Base-by-base conservation (phyloP, 768 basidiomycete species). In the Butyriboletus loyo region DNA sequence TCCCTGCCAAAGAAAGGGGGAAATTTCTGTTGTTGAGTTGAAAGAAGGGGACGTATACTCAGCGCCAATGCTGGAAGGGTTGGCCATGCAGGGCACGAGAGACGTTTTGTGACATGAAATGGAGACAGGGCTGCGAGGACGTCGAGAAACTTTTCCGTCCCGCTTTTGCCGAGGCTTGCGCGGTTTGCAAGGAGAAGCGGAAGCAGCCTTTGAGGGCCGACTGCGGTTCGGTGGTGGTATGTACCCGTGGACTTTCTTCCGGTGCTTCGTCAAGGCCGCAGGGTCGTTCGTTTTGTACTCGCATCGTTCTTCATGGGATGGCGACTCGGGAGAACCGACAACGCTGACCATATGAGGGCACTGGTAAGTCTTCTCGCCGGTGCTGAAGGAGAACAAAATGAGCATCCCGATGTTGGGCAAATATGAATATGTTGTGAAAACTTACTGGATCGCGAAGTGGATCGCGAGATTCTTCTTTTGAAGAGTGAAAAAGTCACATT, bases 211-310 rank as follows among this genome's bases (percentile, higher is more conserved):
- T 24, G 40, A 3, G 19, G 21, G 9, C 2, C 47, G 31, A 46
- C 21, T 6, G 9, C 60, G 56, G 17, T 11, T 46, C 6, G 39
- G 24, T 48, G 21, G 55, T 15, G 58, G 66, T 13, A 59, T 31
- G 36, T 68, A 58, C 2, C 53, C 56, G 15, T 66, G 66, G 22
- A 28, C 15, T 15, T 30, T 49, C 42, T 63, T 68, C 2, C 66
- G 64, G 34, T 66, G 66, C 30, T 60, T 65, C 7, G 62, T 59
- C 38, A 66, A 39, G 13, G 59, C 54, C 0, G 64, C 62, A 1
- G 66, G 66, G 41, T 66, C 66, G 14, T 56, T 55, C 1, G 66
- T 68, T 46, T 37, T 54, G 45, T 58, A 66, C 1, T 38, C 34
- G 36, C 66, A 66, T 2, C 30, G 43, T 32, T 43, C 39, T 28